phyloP scores from a whole-genome alignment of 441 rosid genomes.

The Pelargonium exstipulatum region DNA sequence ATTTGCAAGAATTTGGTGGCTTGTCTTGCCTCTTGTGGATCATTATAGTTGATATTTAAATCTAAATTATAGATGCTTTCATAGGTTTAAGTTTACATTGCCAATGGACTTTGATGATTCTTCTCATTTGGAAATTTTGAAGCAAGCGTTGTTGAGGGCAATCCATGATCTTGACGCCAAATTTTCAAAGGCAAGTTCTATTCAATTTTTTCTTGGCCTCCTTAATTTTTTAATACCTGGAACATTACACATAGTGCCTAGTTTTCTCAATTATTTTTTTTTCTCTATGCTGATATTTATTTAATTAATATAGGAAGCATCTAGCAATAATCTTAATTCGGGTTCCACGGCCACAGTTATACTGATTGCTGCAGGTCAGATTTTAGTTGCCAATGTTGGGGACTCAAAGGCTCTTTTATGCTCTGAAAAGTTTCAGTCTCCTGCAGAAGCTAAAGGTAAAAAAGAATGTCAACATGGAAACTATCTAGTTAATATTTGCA shows the following conservation, averaged over 20 bases:
- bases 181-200: slow-evolving; percentile 56
- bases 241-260: neutral
- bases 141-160: slow-evolving; percentile 82
- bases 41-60: slow-evolving; percentile 2
- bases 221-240: slow-evolving; percentile 2
- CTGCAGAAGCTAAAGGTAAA: slow-evolving; percentile 79
- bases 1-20: neutral
- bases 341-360: slow-evolving; percentile 87
- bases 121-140: slow-evolving; percentile 70
- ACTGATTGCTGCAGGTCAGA: slow-evolving; percentile 68
- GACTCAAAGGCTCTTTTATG: slow-evolving; percentile 93
- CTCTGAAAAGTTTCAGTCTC: slow-evolving; percentile 70
- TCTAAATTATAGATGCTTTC: slow-evolving; percentile 15
- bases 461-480: slow-evolving; percentile 17
- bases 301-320: slow-evolving; percentile 60
- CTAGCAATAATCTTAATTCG: slow-evolving; percentile 46
- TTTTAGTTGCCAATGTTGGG: slow-evolving; percentile 84
- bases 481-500: slow-evolving; percentile 14
- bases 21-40: slow-evolving; percentile 2
- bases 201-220: slow-evolving; percentile 7
- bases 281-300: slow-evolving; percentile 20
- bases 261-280: neutral
- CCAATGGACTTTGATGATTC: slow-evolving; percentile 53
- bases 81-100: slow-evolving; percentile 53
- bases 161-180: slow-evolving; percentile 80